Percentiles rank a stretch among this genome's conserved stretches.
Evolutionary conservation across 768 basidiomycete genomes (phyloP).

Genomic region (Sarcodon aspratus): DNA sequence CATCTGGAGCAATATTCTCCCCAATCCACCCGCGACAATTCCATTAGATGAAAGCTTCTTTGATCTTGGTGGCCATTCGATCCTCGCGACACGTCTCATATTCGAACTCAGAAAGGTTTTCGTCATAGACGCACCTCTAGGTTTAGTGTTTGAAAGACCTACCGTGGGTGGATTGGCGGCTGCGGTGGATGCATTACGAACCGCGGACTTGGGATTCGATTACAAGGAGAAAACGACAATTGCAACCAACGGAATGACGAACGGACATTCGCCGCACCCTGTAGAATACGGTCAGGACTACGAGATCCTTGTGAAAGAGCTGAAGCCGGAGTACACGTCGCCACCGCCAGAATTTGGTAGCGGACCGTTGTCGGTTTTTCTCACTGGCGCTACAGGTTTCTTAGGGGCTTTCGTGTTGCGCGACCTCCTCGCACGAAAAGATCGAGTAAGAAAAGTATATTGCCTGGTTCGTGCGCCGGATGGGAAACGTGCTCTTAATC

Average conservation of each 20-base stretch:
- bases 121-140: conserved; percentile 82
- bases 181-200: conserved; percentile 64
- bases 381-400: conserved; percentile 97
- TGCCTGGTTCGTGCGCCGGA: conserved; percentile 80
- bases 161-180: conserved; percentile 70
- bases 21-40: conserved; percentile 65
- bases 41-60: conserved; percentile 94
- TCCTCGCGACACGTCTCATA: conserved; percentile 92
- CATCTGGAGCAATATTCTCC: conserved; percentile 81
- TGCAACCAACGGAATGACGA: neutral
- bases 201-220: conserved; percentile 71
- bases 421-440: conserved; percentile 55
- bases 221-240: conserved; percentile 8
- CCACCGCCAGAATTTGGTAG: conserved; percentile 42
- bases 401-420: conserved; percentile 86
- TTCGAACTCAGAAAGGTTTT: conserved; percentile 94
- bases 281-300: conserved; percentile 76
- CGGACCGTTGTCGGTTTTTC: conserved; percentile 66
- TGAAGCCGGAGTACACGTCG: conserved; percentile 53
- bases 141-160: conserved; percentile 84
- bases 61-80: conserved; percentile 96
- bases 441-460: conserved; percentile 73
- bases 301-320: conserved; percentile 41
- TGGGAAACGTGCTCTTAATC: conserved; percentile 45
- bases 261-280: conserved; percentile 4